Base-by-base conservation (phyloP, 257 asterid genomes). In the Thymus quinquecostatus region DNA sequence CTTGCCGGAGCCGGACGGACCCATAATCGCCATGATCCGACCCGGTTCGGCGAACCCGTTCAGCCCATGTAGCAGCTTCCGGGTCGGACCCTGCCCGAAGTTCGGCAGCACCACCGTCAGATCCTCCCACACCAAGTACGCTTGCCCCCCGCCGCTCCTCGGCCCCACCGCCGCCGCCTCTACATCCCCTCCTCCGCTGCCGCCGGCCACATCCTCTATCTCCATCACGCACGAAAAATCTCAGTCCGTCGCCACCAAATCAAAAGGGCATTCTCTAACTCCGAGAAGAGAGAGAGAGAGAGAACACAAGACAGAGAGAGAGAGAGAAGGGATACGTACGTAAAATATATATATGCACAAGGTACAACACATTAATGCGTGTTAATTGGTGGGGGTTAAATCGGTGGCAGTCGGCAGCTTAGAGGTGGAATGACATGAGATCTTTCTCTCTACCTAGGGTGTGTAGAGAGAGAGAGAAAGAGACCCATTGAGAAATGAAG, bases 1-100 rank as follows among this genome's bases (percentile, higher is more conserved):
- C 87, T 94, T 94, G 64, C 99, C 99, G 38, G 97, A 89, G 13
- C 99, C 97, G 30, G 99, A 94, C 83, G 99, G 99, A 51, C 98
- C 98, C 96, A 94, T 94, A 43, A 94, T 89, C 59, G 97, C 98
- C 96, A 91, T 89, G 85, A 89, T 88, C 84, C 96, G 82, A 63
- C 96, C 96, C 41, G 98, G 97, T 74, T 86, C 89, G 28, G 98
- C 97, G 58, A 75, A 89, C 5, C 98, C 98, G 64, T 78, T 82
- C 38, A 91, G 73, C n/a, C 90, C 96, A 74, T 88, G 80, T 43
- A 94, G 88, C 90, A 94, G 63, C 76, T 85, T 91, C 85, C 80
- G 87, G 6, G 85, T 78, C 0, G 88, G 84, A 13, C 96, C 96
- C 27, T 89, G 86, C 1, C 98, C 95, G 34, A 86, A 87, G 68